Evolutionary conservation across 441 rosid species (phyloP).

Genomic region (Biscutella auriculata): DNA sequence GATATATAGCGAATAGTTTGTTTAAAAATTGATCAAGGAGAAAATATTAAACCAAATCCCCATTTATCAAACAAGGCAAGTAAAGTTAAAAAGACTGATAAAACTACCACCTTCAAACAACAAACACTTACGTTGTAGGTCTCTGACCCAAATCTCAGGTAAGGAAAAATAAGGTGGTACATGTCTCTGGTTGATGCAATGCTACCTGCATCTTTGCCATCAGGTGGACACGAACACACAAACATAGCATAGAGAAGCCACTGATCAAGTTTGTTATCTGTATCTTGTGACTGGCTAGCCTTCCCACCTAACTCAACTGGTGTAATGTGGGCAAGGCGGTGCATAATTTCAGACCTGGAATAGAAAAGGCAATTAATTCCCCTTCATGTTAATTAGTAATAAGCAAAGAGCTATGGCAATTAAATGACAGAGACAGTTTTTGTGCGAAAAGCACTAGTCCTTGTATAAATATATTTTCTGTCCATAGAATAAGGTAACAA

Average conservation of each 20-base stretch:
- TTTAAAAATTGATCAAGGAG: neutral
- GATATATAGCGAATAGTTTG: neutral
- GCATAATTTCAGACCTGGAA: slow-evolving; percentile 70
- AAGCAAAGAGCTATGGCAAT: neutral
- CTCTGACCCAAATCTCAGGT: slow-evolving; percentile 87
- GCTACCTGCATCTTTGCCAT: slow-evolving; percentile 73
- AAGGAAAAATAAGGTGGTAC: slow-evolving; percentile 84
- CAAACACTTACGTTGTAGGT: slow-evolving; percentile 62
- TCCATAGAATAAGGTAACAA: neutral
- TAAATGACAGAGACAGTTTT: neutral
- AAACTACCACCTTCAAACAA: neutral
- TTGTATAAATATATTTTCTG: neutral
- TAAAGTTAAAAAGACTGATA: neutral
- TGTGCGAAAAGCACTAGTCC: neutral
- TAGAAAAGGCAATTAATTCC: slow-evolving; percentile 14
- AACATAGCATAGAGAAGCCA: slow-evolving; percentile 98
- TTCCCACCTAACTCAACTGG: slow-evolving; percentile 93
- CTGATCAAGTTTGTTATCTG: slow-evolving; percentile 89
- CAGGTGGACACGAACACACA: slow-evolving; percentile 95
- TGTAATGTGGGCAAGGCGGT: slow-evolving; percentile 83
- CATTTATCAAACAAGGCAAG: neutral
- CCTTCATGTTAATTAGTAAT: slow-evolving; percentile 1
- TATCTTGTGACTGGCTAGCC: slow-evolving; percentile 84
- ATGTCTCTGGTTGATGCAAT: slow-evolving; percentile 76
- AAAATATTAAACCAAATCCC: slow-evolving; percentile 6